Evolutionary conservation across 768 basidiomycete species (phyloP), one percentile per base, ranked within the genome.

Genomic region (Coprinopsis marcescibilis): DNA sequence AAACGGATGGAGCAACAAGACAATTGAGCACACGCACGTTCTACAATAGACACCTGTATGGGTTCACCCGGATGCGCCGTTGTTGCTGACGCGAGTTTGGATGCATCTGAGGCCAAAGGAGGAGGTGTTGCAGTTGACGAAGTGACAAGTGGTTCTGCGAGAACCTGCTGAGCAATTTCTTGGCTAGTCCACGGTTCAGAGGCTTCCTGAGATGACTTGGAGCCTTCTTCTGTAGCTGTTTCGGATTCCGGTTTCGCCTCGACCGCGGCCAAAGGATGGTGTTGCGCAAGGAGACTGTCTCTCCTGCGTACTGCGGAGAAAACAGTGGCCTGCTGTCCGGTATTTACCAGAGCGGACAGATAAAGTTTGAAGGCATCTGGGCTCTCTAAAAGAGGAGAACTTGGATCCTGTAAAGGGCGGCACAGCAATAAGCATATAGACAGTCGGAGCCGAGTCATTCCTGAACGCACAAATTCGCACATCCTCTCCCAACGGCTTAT

Each of bases 401-500:
- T 46, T 11, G 81, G 73, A 55, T 85, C 79, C 89, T 91, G 21
- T 35, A 42, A 38, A 45, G 34, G 43, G 60, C 43, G 44, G n/a
- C n/a, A n/a, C n/a, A n/a, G n/a, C n/a, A n/a, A n/a, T n/a, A n/a
- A n/a, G n/a, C n/a, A n/a, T n/a, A n/a, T n/a, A n/a, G n/a, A n/a
- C n/a, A n/a, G n/a, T n/a, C n/a, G n/a, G n/a, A n/a, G n/a, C n/a
- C n/a, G n/a, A n/a, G n/a, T n/a, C n/a, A n/a, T n/a, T 40, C 26
- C 33, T 7, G 37, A 10, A 12, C 86, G 55, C 66, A 90, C 89
- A 59, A 84, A 89, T 75, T 90, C 85, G 56, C 77, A 78, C 75
- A 83, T 80, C 54, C 81, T 73, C 60, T 92, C 89, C 89, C 89
- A 92, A 46, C 88, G 78, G 57, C 69, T 80, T 47, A 89, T 78